phyloP scores from a whole-genome alignment of 768 basidiomycete species.

The Leccinum uliginosum region DNA sequence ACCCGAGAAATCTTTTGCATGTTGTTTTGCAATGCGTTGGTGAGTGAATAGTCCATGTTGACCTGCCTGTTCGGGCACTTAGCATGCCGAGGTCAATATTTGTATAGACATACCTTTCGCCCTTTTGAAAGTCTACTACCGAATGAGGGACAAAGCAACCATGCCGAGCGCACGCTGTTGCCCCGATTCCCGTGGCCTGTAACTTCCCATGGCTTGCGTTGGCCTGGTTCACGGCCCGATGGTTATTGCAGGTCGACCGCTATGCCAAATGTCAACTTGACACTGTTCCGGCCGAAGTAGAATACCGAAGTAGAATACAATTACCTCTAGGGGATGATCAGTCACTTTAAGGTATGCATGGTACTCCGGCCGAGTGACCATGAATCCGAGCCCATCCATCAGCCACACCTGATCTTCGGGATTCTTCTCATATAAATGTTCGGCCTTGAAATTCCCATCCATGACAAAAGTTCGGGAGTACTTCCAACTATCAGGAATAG shows the following conservation, averaged over 20 bases:
- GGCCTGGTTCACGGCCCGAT: not conserved
- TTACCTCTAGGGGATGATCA: not conserved
- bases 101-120: slow-evolving; percentile 14
- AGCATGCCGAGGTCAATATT: too few relatives aligned
- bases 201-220: not conserved
- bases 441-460: too few relatives aligned
- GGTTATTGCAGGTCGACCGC: not conserved
- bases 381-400: not conserved
- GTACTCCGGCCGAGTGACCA: not conserved
- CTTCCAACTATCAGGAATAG: too few relatives aligned
- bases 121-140: slow-evolving; percentile 4
- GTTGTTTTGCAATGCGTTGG: not conserved
- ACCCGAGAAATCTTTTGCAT: not conserved
- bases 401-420: not conserved
- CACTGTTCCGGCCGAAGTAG: too few relatives aligned
- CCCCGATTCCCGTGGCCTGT: not conserved
- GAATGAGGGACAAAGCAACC: slow-evolving; percentile 23
- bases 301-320: too few relatives aligned
- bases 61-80: not conserved
- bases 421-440: not conserved
- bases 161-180: not conserved
- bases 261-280: not conserved
- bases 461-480: too few relatives aligned
- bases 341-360: not conserved
- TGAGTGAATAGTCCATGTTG: slow-evolving; percentile 6